Evolutionary conservation across 2,329 filamentous ascomycete genomes (phyloP).

Genomic region (Paraconiothyrium sp.): DNA sequence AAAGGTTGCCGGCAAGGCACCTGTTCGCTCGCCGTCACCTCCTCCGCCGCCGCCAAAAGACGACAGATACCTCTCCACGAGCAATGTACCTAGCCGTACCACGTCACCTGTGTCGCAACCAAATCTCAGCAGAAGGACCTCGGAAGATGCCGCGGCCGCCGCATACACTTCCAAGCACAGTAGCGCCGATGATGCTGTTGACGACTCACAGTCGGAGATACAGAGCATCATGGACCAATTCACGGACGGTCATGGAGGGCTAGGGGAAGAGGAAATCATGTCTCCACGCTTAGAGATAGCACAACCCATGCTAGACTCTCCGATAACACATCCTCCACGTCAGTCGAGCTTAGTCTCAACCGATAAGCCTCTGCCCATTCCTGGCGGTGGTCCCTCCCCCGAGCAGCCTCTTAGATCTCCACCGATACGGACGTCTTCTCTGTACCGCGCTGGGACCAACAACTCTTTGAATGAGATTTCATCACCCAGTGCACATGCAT

Average conservation of each 20-base stretch:
- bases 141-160: conserved; percentile 45
- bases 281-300: conserved; percentile 85
- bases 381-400: conserved; percentile 33
- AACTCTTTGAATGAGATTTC: conserved; percentile 42
- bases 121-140: conserved; percentile 53
- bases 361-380: conserved; percentile 52
- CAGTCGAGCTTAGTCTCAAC: conserved; percentile 86
- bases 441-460: conserved; percentile 43
- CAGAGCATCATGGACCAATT: conserved; percentile 99
- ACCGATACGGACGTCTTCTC: conserved; percentile 46
- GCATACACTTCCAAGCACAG: conserved; percentile 61
- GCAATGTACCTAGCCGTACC: conserved; percentile 54
- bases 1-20: conserved; percentile 40
- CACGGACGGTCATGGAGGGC: conserved; percentile 75
- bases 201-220: conserved; percentile 82
- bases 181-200: conserved; percentile 49
- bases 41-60: conserved; percentile 62
- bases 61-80: conserved; percentile 57
- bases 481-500: conserved; percentile 46
- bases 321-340: conserved; percentile 78
- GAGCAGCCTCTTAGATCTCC: conserved; percentile 40
- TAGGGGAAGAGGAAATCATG: conserved; percentile 85
- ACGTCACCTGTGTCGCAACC: conserved; percentile 43
- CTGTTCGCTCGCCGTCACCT: conserved; percentile 50
- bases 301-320: conserved; percentile 76